phyloP scores from a whole-genome alignment of 2,329 filamentous ascomycete genomes.

The Neopestalotiopsis clavispora region DNA sequence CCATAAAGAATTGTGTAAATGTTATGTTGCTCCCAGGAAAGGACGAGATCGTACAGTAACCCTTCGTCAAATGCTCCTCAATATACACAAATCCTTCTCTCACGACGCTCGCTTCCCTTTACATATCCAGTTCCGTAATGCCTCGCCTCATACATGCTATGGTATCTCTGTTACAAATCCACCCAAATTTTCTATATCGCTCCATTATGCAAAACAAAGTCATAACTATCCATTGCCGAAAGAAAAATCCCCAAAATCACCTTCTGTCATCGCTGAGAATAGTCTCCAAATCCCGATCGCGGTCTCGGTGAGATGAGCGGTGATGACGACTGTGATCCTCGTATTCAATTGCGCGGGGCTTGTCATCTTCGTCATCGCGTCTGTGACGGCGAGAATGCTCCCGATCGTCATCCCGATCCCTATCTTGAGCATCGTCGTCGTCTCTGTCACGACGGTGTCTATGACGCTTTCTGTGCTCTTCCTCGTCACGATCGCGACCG shows the following conservation, averaged over 20 bases:
- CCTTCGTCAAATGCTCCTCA: neutral
- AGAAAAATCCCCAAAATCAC: slow-evolving; percentile 15
- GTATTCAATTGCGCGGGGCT: slow-evolving; percentile 32
- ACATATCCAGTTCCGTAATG: neutral
- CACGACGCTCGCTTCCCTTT: neutral
- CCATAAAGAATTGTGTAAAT: neutral
- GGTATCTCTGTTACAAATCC: slow-evolving; percentile 11
- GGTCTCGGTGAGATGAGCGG: slow-evolving; percentile 21
- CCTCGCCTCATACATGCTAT: slow-evolving; percentile 11
- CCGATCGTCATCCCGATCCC: slow-evolving; percentile 29
- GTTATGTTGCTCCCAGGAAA: neutral
- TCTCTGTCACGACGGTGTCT: slow-evolving; percentile 35
- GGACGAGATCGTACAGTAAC: neutral
- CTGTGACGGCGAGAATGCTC: slow-evolving; percentile 30
- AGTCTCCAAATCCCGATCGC: slow-evolving; percentile 30
- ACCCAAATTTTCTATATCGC: slow-evolving; percentile 13
- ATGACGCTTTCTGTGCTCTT: slow-evolving; percentile 34
- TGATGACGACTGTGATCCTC: slow-evolving; percentile 25
- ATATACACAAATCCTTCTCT: neutral
- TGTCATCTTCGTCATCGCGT: slow-evolving; percentile 27
- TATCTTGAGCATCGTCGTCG: slow-evolving; percentile 33
- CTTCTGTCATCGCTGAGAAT: slow-evolving; percentile 25
- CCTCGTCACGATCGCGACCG: slow-evolving; percentile 35
- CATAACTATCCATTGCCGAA: neutral
- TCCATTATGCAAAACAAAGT: neutral